These are phyloP conservation scores for Chiua virens DNA, from an alignment of 768 basidiomycete species.

Conservation along the genomic window DNA sequence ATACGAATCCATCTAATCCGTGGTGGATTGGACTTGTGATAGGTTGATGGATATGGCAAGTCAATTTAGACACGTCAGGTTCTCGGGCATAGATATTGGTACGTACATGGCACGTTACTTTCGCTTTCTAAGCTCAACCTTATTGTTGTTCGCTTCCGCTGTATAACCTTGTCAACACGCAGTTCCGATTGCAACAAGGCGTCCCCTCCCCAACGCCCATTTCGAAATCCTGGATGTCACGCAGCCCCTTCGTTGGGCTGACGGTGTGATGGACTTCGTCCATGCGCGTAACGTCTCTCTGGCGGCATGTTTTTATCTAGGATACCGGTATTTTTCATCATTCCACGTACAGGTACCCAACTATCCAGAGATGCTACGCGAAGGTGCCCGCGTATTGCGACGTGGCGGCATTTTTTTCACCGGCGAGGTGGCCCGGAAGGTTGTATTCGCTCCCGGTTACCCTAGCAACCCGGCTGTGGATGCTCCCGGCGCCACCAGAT, in stretches of 20 bases:
- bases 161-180: slow-evolving; percentile 8
- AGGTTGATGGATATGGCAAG: slow-evolving; percentile 78
- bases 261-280: slow-evolving; percentile 62
- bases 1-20: slow-evolving; percentile 20
- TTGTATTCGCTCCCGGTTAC: slow-evolving; percentile 39
- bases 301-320: slow-evolving; percentile 47
- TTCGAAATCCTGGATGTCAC: slow-evolving; percentile 71
- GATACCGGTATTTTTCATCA: slow-evolving; percentile 9
- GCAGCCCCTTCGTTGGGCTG: slow-evolving; percentile 47
- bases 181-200: slow-evolving; percentile 74
- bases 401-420: slow-evolving; percentile 72
- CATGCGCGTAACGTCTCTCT: slow-evolving; percentile 62
- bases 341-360: slow-evolving; percentile 47
- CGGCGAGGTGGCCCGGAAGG: slow-evolving; percentile 54
- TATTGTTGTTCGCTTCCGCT: slow-evolving; percentile 6
- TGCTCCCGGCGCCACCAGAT: slow-evolving; percentile 27
- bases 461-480: slow-evolving; percentile 24
- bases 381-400: slow-evolving; percentile 63
- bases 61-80: slow-evolving; percentile 61
- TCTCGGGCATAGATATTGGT: slow-evolving; percentile 80
- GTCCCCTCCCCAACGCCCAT: slow-evolving; percentile 56
- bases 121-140: slow-evolving; percentile 9
- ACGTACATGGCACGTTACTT: slow-evolving; percentile 25
- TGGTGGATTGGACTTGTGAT: slow-evolving; percentile 15
- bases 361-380: slow-evolving; percentile 52